A percentile compares a stretch with the other conserved stretches of the same genome.
Evolutionary conservation across 805 yeast genomes (phyloP).

Genomic region (Yarrowia sp.): DNA sequence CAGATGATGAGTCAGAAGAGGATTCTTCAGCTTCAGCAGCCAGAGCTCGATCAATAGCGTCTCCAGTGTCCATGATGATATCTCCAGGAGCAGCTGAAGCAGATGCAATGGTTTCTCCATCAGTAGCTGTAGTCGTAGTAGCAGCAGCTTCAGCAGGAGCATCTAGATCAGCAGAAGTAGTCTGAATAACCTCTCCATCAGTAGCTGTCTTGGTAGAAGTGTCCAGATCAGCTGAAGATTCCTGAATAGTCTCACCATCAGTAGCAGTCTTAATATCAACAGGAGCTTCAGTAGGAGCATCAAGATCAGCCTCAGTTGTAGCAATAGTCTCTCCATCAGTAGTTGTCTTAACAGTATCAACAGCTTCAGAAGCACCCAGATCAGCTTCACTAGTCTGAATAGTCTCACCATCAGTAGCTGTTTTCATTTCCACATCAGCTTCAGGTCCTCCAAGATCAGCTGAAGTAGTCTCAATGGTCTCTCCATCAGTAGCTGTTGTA

Average conservation of each 20-base stretch:
- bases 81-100: not conserved
- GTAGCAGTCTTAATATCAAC: not conserved
- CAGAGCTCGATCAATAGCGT: constrained; percentile 15
- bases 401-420: not conserved
- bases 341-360: not conserved
- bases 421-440: not conserved
- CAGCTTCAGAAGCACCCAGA: not conserved
- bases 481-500: not conserved
- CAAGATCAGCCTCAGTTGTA: not conserved
- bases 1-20: not conserved
- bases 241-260: not conserved
- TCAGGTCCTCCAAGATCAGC: not conserved
- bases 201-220: not conserved
- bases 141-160: not conserved
- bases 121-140: not conserved
- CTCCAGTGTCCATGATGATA: not conserved
- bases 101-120: not conserved
- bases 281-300: not conserved
- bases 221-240: not conserved
- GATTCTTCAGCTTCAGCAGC: not conserved
- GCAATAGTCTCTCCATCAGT: not conserved
- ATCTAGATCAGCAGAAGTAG: not conserved
- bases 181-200: not conserved
- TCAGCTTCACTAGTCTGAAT: not conserved
- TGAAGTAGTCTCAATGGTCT: not conserved